Percentiles rank a stretch among this genome's conserved stretches.
These are phyloP conservation scores for Microsporum audouinii DNA, from an alignment of 2,329 filamentous ascomycete species.

Conservation along the genomic window DNA sequence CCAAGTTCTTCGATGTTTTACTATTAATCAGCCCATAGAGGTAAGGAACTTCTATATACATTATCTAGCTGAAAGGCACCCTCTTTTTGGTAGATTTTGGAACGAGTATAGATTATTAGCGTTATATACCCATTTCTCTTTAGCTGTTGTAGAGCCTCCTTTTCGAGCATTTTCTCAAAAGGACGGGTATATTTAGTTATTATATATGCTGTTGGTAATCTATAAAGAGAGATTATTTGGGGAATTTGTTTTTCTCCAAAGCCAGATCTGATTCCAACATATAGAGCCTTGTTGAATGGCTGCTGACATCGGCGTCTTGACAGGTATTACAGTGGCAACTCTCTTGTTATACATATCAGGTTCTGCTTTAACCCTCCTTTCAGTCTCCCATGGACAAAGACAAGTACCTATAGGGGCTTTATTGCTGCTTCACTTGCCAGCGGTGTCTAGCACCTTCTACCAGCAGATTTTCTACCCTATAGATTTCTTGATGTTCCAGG, in stretches of 20 bases:
- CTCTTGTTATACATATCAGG: neutral
- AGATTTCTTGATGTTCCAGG: neutral
- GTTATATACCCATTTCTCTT: neutral
- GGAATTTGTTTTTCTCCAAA: neutral
- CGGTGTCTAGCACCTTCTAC: neutral
- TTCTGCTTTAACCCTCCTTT: neutral
- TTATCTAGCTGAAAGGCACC: neutral
- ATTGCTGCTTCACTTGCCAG: neutral
- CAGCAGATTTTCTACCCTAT: neutral
- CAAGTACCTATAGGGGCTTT: neutral
- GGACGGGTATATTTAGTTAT: neutral
- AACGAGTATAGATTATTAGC: neutral
- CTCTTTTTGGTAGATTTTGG: neutral
- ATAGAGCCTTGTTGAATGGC: neutral
- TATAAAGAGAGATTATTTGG: neutral
- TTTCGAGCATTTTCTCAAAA: neutral
- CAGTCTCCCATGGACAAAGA: neutral
- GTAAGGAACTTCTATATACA: neutral
- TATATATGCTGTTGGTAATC: neutral
- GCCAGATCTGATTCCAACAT: neutral
- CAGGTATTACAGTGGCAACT: neutral
- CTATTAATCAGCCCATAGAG: neutral
- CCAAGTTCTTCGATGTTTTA: neutral
- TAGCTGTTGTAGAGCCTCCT: neutral
- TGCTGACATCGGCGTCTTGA: neutral